phyloP scores from a whole-genome alignment of 768 basidiomycete species.

The Coprinopsis cinerea region DNA sequence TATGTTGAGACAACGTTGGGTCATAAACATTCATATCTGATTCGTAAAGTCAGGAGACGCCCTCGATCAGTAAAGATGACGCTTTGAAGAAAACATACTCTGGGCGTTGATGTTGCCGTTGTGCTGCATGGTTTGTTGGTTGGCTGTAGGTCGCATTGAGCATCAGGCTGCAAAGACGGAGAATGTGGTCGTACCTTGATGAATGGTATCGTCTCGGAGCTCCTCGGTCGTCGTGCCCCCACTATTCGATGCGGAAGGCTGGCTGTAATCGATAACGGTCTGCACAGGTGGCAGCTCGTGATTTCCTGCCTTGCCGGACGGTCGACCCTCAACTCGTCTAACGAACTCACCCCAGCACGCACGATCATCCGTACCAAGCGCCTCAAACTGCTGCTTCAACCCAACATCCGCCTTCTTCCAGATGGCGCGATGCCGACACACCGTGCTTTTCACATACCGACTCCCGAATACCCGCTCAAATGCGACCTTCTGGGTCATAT shows the following conservation, averaged over 20 bases:
- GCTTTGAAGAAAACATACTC: slow-evolving; percentile 6
- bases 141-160: background rate
- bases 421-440: slow-evolving; percentile 64
- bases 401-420: slow-evolving; percentile 51
- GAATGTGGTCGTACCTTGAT: background rate
- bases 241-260: background rate
- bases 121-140: background rate
- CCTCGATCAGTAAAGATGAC: background rate
- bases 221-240: slow-evolving; percentile 1
- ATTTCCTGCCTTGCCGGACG: slow-evolving; percentile 16
- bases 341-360: slow-evolving; percentile 71
- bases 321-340: slow-evolving; percentile 50
- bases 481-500: slow-evolving; percentile 56
- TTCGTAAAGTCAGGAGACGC: background rate
- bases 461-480: slow-evolving; percentile 69
- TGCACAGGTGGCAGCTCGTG: background rate
- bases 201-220: background rate
- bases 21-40: slow-evolving; percentile 11
- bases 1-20: slow-evolving; percentile 1
- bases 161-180: background rate
- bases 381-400: slow-evolving; percentile 46
- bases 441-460: slow-evolving; percentile 68
- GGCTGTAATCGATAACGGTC: slow-evolving; percentile 1
- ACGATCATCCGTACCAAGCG: slow-evolving; percentile 47
- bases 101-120: background rate